phyloP scores from a whole-genome alignment of 2,329 filamentous ascomycete genomes.

The Trichoderma sp. region DNA sequence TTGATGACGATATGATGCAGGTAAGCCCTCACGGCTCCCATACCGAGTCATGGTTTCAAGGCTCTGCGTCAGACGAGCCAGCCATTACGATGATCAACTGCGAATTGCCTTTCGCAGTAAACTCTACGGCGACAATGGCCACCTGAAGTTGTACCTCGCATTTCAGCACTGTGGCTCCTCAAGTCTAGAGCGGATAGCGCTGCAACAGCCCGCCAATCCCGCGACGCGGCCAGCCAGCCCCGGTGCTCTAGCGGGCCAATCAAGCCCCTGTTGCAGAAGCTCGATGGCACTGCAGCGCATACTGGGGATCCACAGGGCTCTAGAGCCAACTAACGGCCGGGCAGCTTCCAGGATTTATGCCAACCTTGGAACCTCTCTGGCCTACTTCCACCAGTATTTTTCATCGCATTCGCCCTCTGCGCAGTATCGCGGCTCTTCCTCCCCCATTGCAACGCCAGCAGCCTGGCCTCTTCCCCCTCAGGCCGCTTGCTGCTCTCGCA shows the following conservation, averaged over 20 bases:
- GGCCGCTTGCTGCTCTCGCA: conserved; percentile 24
- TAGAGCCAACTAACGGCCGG: conserved; percentile 8
- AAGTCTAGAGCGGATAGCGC: background rate
- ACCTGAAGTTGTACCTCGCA: background rate
- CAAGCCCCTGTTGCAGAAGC: conserved; percentile 1
- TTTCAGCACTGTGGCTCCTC: conserved; percentile 1
- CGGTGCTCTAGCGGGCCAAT: conserved; percentile 15
- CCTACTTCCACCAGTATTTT: background rate
- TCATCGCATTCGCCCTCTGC: conserved; percentile 6
- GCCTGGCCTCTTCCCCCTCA: background rate
- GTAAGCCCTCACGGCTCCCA: background rate
- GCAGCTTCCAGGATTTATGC: conserved; percentile 16
- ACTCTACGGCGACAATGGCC: background rate
- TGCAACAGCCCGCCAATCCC: conserved; percentile 8
- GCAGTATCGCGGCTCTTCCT: background rate
- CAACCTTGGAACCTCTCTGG: background rate
- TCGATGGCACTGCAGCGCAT: conserved; percentile 15
- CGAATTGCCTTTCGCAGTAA: background rate
- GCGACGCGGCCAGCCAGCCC: background rate
- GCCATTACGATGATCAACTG: background rate
- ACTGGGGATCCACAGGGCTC: background rate
- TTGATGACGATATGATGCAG: background rate
- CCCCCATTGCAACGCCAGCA: background rate
- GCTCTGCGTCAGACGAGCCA: background rate
- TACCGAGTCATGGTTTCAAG: background rate